Base-by-base conservation (phyloP, 2,329 filamentous ascomycete species). In the Penicillium sp. region DNA sequence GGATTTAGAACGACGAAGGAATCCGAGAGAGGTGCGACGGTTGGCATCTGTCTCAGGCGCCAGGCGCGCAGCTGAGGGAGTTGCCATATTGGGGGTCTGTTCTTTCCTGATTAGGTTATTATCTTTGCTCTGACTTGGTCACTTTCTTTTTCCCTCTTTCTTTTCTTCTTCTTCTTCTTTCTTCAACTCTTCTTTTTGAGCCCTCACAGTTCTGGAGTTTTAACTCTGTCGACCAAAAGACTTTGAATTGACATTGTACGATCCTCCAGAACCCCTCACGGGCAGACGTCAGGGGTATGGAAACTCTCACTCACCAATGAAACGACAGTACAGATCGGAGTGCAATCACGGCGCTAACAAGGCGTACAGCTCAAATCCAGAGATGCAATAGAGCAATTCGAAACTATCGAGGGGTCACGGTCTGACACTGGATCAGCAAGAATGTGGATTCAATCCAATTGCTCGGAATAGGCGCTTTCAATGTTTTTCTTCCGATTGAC, bases 1-100 rank as follows among this genome's bases (percentile, higher is more conserved):
- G 50, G 83, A 87, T 66, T 87, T 87, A 66, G 80, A 80, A 60
- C 84, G 81, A 70, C 83, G 79, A 55, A 87, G 77, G 64, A 88
- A 79, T 27, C 77, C 77, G 50, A 81, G 71, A 44, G 76, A 78
- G 36, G 77, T 72, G 52, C 76, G 73, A 59, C 76, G 75, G 59
- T 52, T 66, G 58, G 45, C n/a, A 28, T 41, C 41, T 18, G 47
- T 33, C 31, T 49, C 46, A 31, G 46, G 39, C n/a, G 12, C 42
- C 33, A 37, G 27, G 33, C 46, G 46, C 39, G 39, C 34, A 8
- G 40, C 8, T 22, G 40, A 31, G 29, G 66, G 44, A 38, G 64
- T 61, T 50, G 65, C 61, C 69, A 72, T 72, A 53, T 54, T 12
- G 41, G 41, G 36, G 41, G 55, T 55, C 35, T 43, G 16, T 41